Evolutionary conservation across 768 basidiomycete species (phyloP).

Genomic region (Trametes sanguinea): DNA sequence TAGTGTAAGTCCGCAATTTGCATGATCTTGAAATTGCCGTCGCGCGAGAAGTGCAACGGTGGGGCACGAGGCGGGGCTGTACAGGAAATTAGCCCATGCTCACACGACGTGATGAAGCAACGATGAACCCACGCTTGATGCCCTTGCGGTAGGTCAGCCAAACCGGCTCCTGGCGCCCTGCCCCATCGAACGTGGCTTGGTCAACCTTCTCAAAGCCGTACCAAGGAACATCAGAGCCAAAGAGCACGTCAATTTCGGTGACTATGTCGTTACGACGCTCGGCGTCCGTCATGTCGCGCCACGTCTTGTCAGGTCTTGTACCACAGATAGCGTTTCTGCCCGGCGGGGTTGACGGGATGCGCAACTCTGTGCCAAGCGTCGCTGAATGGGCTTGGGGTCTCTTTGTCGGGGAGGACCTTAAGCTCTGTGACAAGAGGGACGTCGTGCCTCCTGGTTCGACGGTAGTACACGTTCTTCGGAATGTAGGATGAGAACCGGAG

Average conservation of each 20-base stretch:
- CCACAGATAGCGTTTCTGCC: conserved; percentile 72
- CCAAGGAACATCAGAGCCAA: conserved; percentile 82
- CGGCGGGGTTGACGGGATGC: conserved; percentile 38
- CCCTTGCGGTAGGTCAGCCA: conserved; percentile 72
- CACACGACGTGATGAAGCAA: background rate
- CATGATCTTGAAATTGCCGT: conserved; percentile 87
- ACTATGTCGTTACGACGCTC: conserved; percentile 63
- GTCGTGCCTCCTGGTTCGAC: conserved; percentile 81
- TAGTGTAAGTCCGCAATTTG: conserved; percentile 95
- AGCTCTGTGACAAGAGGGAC: conserved; percentile 79
- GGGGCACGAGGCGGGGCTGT: conserved; percentile 70
- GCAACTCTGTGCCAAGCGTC: conserved; percentile 66
- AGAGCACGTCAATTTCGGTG: conserved; percentile 91
- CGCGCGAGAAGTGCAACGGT: conserved; percentile 77
- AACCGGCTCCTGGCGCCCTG: conserved; percentile 47
- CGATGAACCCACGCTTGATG: conserved; percentile 60
- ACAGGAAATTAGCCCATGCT: background rate
- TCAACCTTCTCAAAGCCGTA: conserved; percentile 81
- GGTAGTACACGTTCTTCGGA: conserved; percentile 72
- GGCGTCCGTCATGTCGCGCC: conserved; percentile 57
- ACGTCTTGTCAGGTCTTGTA: conserved; percentile 70
- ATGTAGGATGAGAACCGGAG: background rate
- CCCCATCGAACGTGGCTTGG: conserved; percentile 53
- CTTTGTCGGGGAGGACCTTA: conserved; percentile 57
- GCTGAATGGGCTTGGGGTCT: conserved; percentile 46